Conservation (phyloP, 73 alveolate genomes). For the Uronychia binucleata region DNA sequence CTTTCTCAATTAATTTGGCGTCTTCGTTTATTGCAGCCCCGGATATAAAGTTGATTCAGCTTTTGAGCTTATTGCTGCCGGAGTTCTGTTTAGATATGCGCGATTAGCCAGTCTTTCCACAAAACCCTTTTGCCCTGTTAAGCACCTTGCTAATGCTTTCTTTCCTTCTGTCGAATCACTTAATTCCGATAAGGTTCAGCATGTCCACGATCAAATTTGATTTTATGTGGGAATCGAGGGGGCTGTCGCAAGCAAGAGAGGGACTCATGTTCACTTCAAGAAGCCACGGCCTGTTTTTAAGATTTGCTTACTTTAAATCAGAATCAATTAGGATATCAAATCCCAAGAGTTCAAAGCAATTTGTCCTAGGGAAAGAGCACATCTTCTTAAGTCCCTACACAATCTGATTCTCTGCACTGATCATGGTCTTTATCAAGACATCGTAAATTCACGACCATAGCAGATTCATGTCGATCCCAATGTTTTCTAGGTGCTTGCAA, state of each 20-base stretch:
- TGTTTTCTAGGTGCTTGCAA: constrained; percentile 41
- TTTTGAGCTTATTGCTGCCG: not conserved
- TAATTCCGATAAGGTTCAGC: constrained; percentile 14
- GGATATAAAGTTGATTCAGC: not conserved
- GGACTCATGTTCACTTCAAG: constrained; percentile 89
- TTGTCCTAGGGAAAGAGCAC: constrained; percentile 4
- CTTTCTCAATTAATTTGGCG: not conserved
- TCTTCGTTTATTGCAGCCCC: not conserved
- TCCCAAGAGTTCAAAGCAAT: constrained; percentile 53
- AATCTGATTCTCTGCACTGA: constrained; percentile 21
- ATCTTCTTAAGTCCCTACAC: not conserved
- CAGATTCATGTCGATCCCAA: constrained; percentile 44
- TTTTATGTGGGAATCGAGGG: constrained; percentile 71
- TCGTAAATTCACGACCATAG: constrained; percentile 69
- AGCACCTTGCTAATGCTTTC: not conserved
- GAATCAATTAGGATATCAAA: constrained; percentile 79
- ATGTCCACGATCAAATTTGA: constrained; percentile 72
- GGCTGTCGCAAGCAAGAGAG: constrained; percentile 74
- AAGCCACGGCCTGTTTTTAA: constrained; percentile 71
- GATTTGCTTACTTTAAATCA: constrained; percentile 40
- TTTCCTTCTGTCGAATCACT: not conserved
- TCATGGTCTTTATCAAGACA: constrained; percentile 51
- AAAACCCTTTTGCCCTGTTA: not conserved
- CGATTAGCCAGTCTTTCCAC: not conserved
- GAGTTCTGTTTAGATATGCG: not conserved